Percentiles rank a stretch among this genome's conserved stretches.
phyloP scores from a whole-genome alignment of 169 alveolate species.

The Plasmodium ovale region DNA sequence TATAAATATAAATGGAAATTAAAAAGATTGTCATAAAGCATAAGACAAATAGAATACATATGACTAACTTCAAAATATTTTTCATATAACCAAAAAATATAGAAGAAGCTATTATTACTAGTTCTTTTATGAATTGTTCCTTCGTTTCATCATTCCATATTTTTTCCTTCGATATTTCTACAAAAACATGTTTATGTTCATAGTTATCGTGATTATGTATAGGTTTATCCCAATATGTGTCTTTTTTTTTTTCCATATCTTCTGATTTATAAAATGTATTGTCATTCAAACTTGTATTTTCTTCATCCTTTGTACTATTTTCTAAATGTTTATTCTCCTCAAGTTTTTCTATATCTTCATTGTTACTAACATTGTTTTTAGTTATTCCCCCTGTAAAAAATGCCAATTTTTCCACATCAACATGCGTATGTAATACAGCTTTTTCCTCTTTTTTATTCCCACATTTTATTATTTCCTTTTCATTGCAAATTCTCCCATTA shows the following conservation, averaged over 20 bases:
- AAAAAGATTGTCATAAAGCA: slow-evolving; percentile 2
- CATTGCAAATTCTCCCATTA: too few species aligned
- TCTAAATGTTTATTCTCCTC: neutral
- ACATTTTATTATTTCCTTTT: neutral
- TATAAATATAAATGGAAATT: slow-evolving; percentile 6
- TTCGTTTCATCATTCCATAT: neutral
- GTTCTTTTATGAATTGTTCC: slow-evolving; percentile 3
- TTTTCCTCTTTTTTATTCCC: neutral
- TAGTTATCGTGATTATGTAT: neutral
- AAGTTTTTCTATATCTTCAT: too few species aligned
- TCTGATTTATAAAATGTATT: neutral
- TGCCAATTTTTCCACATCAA: neutral
- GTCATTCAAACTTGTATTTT: neutral
- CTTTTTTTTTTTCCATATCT: neutral
- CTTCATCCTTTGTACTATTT: neutral
- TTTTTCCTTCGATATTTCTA: neutral
- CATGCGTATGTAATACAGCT: slow-evolving; percentile 6
- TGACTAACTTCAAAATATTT: neutral
- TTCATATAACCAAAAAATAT: slow-evolving; percentile 38
- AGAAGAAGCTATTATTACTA: slow-evolving; percentile 51
- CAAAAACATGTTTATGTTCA: neutral
- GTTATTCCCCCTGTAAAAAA: neutral
- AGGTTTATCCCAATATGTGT: neutral
- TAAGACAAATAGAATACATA: slow-evolving; percentile 9
- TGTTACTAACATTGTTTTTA: neutral